These are phyloP conservation scores for Fusarium siculi DNA, from an alignment of 2,329 filamentous ascomycete species.

Conservation along the genomic window DNA sequence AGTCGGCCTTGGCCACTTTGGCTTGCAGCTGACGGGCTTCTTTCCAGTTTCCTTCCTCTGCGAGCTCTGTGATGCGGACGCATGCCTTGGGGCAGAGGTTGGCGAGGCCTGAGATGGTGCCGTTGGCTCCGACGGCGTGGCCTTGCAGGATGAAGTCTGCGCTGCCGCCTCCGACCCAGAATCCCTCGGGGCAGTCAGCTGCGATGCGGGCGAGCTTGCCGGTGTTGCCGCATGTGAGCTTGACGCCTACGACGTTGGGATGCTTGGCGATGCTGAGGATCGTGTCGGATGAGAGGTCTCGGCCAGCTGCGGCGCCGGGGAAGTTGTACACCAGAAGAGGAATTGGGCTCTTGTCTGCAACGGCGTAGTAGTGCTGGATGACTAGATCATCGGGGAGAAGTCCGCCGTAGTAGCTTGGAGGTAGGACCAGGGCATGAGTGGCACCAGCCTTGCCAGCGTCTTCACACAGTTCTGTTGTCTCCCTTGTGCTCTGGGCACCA, in stretches of 20 bases:
- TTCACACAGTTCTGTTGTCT: conserved; percentile 75
- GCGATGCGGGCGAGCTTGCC: conserved; percentile 67
- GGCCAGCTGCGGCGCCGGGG: conserved; percentile 68
- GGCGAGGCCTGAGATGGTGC: conserved; percentile 54
- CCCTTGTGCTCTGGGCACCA: conserved; percentile 78
- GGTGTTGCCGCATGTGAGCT: conserved; percentile 73
- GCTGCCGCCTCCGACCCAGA: conserved; percentile 53
- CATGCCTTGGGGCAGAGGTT: conserved; percentile 54
- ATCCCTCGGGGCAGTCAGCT: conserved; percentile 51
- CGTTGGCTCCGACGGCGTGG: conserved; percentile 53
- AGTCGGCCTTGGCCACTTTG: conserved; percentile 57
- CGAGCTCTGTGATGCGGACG: conserved; percentile 49
- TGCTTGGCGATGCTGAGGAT: conserved; percentile 64
- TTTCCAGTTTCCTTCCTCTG: conserved; percentile 46
- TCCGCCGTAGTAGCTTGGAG: conserved; percentile 79
- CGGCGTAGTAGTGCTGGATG: conserved; percentile 70
- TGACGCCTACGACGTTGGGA: conserved; percentile 71
- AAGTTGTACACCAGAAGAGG: conserved; percentile 75
- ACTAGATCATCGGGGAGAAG: conserved; percentile 65
- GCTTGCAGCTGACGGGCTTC: conserved; percentile 53
- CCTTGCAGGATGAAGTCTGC: conserved; percentile 56
- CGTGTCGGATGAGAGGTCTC: conserved; percentile 69
- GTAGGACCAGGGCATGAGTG: conserved; percentile 80
- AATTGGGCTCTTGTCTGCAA: conserved; percentile 68
- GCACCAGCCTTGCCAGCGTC: conserved; percentile 78